Evolutionary conservation across 768 basidiomycete species (phyloP), one percentile per base, ranked within the genome.

Genomic region (Ramaria rubella): DNA sequence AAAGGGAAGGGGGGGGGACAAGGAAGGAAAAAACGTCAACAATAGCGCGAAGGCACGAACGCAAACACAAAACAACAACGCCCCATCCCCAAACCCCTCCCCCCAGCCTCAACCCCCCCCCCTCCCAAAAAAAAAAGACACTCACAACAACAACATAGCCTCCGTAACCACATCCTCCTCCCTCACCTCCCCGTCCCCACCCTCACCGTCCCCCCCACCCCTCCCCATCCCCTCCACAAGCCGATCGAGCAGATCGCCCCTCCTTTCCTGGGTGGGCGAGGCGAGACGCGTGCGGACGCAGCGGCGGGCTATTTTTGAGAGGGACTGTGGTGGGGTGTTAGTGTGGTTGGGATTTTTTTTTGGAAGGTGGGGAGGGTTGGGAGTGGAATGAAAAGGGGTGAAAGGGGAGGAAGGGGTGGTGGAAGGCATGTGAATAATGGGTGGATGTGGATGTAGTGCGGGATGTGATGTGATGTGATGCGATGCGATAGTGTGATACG

Each of bases 121-220:
- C n/a, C n/a, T n/a, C n/a, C n/a, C n/a, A n/a, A 38, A 11, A 38
- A 38, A 38, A 38, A 38, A 38, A 38, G n/a, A 38, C 11, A 48
- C 55, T 46, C 43, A 56, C 55, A 56, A 38, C 9, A 56, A 33
- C 15, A 56, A 23, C 55, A 56, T 56, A 4, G 55, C 55, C 11
- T 56, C 55, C 7, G 44, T 56, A 19, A 36, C 46, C n/a, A 55
- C 24, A 23, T 56, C 55, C 24, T 21, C 52, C 14, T 54, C 52
- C 27, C 3, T 44, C n/a, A 54, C 46, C 17, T 54, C 52, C 27
- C 30, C 19, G n/a, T 24, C 51, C 7, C 14, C 26, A 36, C 31
- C 31, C 31, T 56, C 30, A 8, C 44, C 26, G 30, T 48, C 21
- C 2, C 43, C 45, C 21, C 33, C 31, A 11, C 43, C 45, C 38